Evolutionary conservation across 1,139 yeast species (phyloP).

Genomic region (Candida albicans): DNA sequence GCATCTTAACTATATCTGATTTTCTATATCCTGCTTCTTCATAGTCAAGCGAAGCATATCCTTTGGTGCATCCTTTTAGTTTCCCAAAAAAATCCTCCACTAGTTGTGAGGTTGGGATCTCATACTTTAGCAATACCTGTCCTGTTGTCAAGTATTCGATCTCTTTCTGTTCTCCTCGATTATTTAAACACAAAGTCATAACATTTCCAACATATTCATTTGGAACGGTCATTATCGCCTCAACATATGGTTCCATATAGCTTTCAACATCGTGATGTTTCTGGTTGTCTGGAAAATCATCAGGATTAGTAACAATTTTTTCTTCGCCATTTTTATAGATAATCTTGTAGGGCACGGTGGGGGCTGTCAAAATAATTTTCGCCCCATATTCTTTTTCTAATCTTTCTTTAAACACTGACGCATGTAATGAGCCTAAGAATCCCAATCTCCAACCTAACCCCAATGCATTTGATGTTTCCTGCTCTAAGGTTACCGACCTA

Average conservation of each 20-base stretch:
- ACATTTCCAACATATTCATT: slow-evolving; percentile 85
- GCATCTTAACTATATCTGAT: slow-evolving; percentile 83
- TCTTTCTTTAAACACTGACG: slow-evolving; percentile 90
- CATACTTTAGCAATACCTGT: slow-evolving; percentile 77
- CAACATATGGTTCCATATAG: slow-evolving; percentile 86
- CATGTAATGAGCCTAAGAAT: slow-evolving; percentile 90
- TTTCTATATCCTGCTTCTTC: slow-evolving; percentile 87
- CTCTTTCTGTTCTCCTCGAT: slow-evolving; percentile 81
- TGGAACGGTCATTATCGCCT: slow-evolving; percentile 89
- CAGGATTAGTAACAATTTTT: slow-evolving; percentile 78
- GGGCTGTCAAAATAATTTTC: slow-evolving; percentile 87
- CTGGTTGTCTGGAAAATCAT: slow-evolving; percentile 75
- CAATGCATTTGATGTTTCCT: slow-evolving; percentile 90
- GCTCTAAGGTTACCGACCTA: slow-evolving; percentile 82
- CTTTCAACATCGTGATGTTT: slow-evolving; percentile 50
- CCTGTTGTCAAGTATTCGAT: slow-evolving; percentile 77
- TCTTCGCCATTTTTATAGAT: slow-evolving; percentile 64
- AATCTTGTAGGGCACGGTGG: slow-evolving; percentile 90
- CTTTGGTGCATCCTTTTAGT: slow-evolving; percentile 83
- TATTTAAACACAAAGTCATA: slow-evolving; percentile 79
- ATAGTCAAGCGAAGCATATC: slow-evolving; percentile 92
- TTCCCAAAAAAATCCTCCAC: slow-evolving; percentile 96
- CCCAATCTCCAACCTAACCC: slow-evolving; percentile 99
- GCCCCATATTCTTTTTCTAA: slow-evolving; percentile 94
- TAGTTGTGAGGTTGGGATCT: slow-evolving; percentile 81